A percentile compares a stretch with the other conserved stretches of the same genome.
Conservation (phyloP, 805 yeast species). For the Hanseniaspora pseudoguilliermondii region DNA sequence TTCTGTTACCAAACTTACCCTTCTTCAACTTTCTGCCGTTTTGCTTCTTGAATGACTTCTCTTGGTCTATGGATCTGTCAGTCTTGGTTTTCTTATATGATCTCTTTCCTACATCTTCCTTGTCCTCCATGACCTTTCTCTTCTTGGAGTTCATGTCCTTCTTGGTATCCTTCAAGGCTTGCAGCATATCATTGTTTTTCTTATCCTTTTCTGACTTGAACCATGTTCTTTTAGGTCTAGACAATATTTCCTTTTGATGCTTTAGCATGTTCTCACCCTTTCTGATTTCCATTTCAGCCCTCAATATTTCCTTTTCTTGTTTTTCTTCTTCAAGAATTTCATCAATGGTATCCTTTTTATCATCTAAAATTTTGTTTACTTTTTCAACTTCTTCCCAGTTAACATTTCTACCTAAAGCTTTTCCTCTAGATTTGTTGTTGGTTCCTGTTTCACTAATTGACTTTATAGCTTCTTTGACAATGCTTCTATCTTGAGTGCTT, state of each 20-base stretch:
- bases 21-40: constrained; percentile 19
- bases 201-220: constrained; percentile 49
- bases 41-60: constrained; percentile 29
- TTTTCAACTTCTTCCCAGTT: constrained; percentile 77
- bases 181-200: constrained; percentile 28
- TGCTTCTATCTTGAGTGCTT: constrained; percentile 66
- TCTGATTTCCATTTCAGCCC: constrained; percentile 81
- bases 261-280: constrained; percentile 76
- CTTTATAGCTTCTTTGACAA: constrained; percentile 82
- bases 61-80: constrained; percentile 49
- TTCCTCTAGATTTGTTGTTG: constrained; percentile 30
- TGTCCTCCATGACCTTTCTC: constrained; percentile 53
- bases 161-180: constrained; percentile 37
- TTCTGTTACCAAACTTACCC: constrained; percentile 18
- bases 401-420: constrained; percentile 80
- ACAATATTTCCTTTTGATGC: constrained; percentile 66
- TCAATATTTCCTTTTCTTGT: constrained; percentile 68
- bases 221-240: constrained; percentile 96
- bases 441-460: constrained; percentile 36
- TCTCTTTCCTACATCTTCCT: constrained; percentile 42
- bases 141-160: constrained; percentile 47
- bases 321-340: constrained; percentile 82
- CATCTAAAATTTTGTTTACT: constrained; percentile 46
- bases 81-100: constrained; percentile 67
- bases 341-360: constrained; percentile 46